Evolutionary conservation across 1,139 yeast species (phyloP).

Genomic region (Candida sp.): DNA sequence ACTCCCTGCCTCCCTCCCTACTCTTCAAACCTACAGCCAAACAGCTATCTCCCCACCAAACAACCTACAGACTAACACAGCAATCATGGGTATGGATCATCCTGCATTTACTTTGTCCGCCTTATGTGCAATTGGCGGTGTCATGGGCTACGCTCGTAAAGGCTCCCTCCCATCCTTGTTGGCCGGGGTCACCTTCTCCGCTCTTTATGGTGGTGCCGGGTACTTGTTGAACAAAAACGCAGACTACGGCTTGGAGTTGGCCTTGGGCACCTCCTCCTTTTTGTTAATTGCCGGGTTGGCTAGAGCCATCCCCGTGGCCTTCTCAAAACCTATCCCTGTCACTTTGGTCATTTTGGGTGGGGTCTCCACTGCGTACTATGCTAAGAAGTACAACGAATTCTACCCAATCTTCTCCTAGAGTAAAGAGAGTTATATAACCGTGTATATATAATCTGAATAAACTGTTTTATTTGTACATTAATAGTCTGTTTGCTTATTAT

Average conservation of each 20-base stretch:
- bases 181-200: constrained; percentile 77
- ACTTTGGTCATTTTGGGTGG: constrained; percentile 68
- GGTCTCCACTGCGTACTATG: constrained; percentile 68
- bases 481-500: background rate
- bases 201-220: constrained; percentile 77
- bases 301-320: constrained; percentile 62
- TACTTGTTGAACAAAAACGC: constrained; percentile 73
- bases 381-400: constrained; percentile 70
- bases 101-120: constrained; percentile 80
- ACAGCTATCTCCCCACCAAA: background rate
- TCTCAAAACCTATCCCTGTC: constrained; percentile 80
- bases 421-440: background rate
- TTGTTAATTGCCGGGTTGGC: constrained; percentile 72
- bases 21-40: background rate
- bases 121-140: constrained; percentile 75
- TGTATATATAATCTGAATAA: background rate
- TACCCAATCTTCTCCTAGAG: constrained; percentile 35
- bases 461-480: background rate
- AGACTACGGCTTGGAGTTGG: constrained; percentile 82
- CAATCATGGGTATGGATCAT: constrained; percentile 58
- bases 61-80: background rate
- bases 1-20: background rate
- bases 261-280: constrained; percentile 70
- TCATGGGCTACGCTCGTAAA: constrained; percentile 72
- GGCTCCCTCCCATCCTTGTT: constrained; percentile 80